phyloP scores from a whole-genome alignment of 352 stramenopile species.

The Globisporangium ultimum region DNA sequence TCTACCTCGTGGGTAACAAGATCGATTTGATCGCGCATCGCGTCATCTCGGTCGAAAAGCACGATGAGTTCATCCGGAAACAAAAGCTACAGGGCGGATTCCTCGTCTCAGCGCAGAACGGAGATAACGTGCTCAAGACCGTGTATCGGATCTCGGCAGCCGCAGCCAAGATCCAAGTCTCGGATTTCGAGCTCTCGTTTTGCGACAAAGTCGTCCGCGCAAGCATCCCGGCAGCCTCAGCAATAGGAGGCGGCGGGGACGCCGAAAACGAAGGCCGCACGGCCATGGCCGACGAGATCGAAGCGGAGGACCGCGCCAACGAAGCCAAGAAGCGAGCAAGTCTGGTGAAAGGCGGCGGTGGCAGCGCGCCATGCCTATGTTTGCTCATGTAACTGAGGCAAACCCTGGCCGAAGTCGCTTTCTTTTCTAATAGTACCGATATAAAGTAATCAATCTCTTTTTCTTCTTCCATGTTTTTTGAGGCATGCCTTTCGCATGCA shows the following conservation, averaged over 20 bases:
- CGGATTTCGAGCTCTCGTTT: conserved; percentile 79
- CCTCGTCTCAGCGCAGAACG: conserved; percentile 78
- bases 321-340: conserved; percentile 33
- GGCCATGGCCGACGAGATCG: conserved; percentile 70
- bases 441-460: too few relatives aligned
- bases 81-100: conserved; percentile 70
- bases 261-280: conserved; percentile 48
- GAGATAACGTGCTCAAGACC: conserved; percentile 77
- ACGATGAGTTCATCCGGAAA: conserved; percentile 70
- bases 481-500: background rate
- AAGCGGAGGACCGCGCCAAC: conserved; percentile 65
- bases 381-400: conserved; percentile 10
- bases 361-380: conserved; percentile 7
- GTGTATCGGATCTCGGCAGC: conserved; percentile 75
- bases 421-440: background rate
- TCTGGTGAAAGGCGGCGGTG: conserved; percentile 5
- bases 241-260: background rate
- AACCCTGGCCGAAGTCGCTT: background rate
- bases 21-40: conserved; percentile 79
- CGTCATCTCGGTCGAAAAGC: conserved; percentile 61
- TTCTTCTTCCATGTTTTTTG: too few relatives aligned
- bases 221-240: conserved; percentile 28
- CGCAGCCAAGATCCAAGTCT: conserved; percentile 67
- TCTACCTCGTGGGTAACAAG: conserved; percentile 88
- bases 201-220: conserved; percentile 66